Conservation (phyloP, 352 stramenopile species). For the Globisporangium acanthophoron region DNA sequence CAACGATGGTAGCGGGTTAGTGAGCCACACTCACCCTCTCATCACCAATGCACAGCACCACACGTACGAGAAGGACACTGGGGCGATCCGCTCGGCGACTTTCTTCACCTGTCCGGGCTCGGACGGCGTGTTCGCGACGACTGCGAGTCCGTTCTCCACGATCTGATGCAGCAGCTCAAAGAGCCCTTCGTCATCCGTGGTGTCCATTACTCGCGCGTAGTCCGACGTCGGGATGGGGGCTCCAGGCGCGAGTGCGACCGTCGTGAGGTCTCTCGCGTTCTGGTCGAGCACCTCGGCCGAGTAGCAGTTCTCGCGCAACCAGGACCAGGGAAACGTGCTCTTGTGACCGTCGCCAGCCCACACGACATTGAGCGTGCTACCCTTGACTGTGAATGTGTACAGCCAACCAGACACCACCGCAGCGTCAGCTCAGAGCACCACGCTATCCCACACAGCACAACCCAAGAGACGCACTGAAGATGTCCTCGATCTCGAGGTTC, state of each 20-base stretch:
- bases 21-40: not conserved
- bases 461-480: conserved; percentile 41
- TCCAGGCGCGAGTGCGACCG: conserved; percentile 37
- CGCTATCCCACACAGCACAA: not conserved
- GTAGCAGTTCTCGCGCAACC: conserved; percentile 80
- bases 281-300: conserved; percentile 45
- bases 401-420: not conserved
- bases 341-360: conserved; percentile 59
- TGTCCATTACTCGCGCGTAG: conserved; percentile 59
- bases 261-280: conserved; percentile 37
- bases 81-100: conserved; percentile 72
- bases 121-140: conserved; percentile 72
- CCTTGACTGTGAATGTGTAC: conserved; percentile 38
- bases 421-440: not conserved
- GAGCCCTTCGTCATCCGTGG: conserved; percentile 50
- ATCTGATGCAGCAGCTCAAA: conserved; percentile 66
- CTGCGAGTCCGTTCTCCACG: conserved; percentile 58
- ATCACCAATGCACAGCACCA: not conserved
- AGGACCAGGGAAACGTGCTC: conserved; percentile 63
- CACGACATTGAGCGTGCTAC: conserved; percentile 59
- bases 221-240: conserved; percentile 48
- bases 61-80: conserved; percentile 70
- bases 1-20: not conserved
- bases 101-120: conserved; percentile 53
- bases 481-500: conserved; percentile 60